phyloP scores from a whole-genome alignment of 768 basidiomycete genomes.

The Leccinum pellstonianum region DNA sequence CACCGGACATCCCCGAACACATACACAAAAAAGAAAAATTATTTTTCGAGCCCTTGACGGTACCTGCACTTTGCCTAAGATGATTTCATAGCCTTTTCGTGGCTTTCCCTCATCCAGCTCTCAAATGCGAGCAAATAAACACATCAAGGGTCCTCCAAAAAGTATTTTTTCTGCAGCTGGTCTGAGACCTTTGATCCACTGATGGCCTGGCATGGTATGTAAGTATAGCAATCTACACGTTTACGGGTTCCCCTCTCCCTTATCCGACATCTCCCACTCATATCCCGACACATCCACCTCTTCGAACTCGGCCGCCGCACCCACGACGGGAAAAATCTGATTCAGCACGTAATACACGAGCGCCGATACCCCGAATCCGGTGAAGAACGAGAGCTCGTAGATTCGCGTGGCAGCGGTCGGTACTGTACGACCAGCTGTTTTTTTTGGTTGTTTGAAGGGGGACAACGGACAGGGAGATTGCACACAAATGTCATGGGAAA shows the following conservation, averaged over 20 bases:
- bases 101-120: neutral
- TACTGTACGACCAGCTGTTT: constrained; percentile 54
- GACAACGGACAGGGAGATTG: neutral
- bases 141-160: too few species aligned
- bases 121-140: neutral
- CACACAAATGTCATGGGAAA: neutral
- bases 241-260: neutral
- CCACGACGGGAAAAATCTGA: constrained; percentile 57
- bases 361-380: constrained; percentile 72
- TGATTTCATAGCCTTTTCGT: too few species aligned
- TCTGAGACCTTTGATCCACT: neutral
- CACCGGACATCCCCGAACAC: constrained; percentile 23
- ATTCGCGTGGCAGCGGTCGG: constrained; percentile 69
- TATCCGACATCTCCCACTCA: neutral
- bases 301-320: constrained; percentile 45
- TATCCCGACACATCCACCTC: constrained; percentile 54
- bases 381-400: constrained; percentile 80
- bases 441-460: neutral
- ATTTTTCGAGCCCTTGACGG: too few species aligned
- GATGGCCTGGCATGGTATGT: too few species aligned
- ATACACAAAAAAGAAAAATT: constrained; percentile 14
- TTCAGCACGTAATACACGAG: constrained; percentile 63
- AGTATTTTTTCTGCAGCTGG: too few species aligned
- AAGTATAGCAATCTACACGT: neutral
- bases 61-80: too few species aligned